phyloP scores from a whole-genome alignment of 148 eudicot genomes.

The Vaccinium myrtillus region DNA sequence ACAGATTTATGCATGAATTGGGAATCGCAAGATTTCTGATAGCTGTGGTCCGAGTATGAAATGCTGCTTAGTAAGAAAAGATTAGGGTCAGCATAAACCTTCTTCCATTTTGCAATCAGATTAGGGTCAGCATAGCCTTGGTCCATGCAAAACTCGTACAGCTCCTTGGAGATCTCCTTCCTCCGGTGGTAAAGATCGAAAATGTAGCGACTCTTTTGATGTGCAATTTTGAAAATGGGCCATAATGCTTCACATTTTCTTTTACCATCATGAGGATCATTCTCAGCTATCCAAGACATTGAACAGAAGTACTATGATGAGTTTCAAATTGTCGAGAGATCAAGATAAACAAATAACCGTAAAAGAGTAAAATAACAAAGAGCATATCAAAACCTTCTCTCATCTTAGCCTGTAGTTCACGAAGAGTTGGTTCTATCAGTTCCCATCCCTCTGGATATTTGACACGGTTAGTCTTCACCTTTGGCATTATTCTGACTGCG shows the following conservation, averaged over 20 bases:
- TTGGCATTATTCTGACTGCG: conserved; percentile 44
- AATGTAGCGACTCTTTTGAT: conserved; percentile 60
- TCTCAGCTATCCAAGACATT: conserved; percentile 41
- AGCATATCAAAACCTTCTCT: conserved; percentile 45
- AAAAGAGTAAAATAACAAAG: background rate
- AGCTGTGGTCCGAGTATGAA: background rate
- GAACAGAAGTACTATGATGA: background rate
- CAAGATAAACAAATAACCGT: background rate
- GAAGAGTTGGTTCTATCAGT: conserved; percentile 57
- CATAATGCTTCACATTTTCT: conserved; percentile 63
- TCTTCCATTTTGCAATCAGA: conserved; percentile 71
- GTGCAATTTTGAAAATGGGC: conserved; percentile 68
- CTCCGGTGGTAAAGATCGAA: conserved; percentile 55
- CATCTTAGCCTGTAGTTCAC: conserved; percentile 59
- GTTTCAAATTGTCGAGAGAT: conserved; percentile 4
- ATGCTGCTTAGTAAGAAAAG: background rate
- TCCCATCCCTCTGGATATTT: conserved; percentile 66
- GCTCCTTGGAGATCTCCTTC: conserved; percentile 61
- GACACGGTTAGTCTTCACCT: conserved; percentile 51
- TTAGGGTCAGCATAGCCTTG: conserved; percentile 69
- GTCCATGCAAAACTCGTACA: conserved; percentile 62
- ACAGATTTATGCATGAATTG: background rate
- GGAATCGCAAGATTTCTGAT: background rate
- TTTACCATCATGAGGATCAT: conserved; percentile 62
- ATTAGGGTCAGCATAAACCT: conserved; percentile 31